Evolutionary conservation across 1,284 basidiomycete species (phyloP).

Genomic region (Cryptococcus hybrid): DNA sequence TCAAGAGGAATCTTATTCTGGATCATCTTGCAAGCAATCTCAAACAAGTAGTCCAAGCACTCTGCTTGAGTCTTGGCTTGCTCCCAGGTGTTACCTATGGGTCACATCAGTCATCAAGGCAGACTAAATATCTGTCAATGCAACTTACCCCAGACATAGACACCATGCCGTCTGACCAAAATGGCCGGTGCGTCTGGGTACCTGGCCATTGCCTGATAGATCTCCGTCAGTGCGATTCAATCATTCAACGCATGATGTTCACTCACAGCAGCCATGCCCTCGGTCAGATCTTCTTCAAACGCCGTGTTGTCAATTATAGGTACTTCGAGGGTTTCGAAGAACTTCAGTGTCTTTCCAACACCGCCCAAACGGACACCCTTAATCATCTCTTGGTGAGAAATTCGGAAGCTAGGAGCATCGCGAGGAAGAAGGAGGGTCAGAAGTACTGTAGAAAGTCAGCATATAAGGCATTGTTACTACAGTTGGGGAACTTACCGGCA

Average conservation of each 20-base stretch:
- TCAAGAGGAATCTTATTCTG: slow-evolving; percentile 39
- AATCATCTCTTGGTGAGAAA: slow-evolving; percentile 85
- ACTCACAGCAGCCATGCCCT: slow-evolving; percentile 68
- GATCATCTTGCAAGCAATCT: slow-evolving; percentile 59
- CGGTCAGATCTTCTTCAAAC: slow-evolving; percentile 78
- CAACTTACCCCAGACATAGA: slow-evolving; percentile 75
- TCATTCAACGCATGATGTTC: not conserved
- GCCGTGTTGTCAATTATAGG: slow-evolving; percentile 88
- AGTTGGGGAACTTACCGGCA: slow-evolving; percentile 51
- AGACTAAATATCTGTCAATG: not conserved
- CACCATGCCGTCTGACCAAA: slow-evolving; percentile 75
- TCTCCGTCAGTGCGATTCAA: too few relatives aligned
- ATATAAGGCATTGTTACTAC: not conserved
- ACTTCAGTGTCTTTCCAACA: slow-evolving; percentile 66
- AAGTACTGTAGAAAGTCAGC: slow-evolving; percentile 57
- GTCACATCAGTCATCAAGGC: slow-evolving; percentile 8
- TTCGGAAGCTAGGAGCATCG: slow-evolving; percentile 58
- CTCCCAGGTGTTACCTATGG: slow-evolving; percentile 68
- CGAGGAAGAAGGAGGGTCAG: slow-evolving; percentile 70
- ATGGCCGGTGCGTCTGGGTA: slow-evolving; percentile 76
- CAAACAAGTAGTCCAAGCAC: slow-evolving; percentile 84
- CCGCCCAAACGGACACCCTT: slow-evolving; percentile 79
- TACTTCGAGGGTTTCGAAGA: slow-evolving; percentile 77
- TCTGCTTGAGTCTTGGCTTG: slow-evolving; percentile 86
- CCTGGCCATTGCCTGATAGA: slow-evolving; percentile 62